Evolutionary conservation across 2,329 filamentous ascomycete genomes (phyloP), one percentile per base, ranked within the genome.

Genomic region (Colletotrichum incanum): DNA sequence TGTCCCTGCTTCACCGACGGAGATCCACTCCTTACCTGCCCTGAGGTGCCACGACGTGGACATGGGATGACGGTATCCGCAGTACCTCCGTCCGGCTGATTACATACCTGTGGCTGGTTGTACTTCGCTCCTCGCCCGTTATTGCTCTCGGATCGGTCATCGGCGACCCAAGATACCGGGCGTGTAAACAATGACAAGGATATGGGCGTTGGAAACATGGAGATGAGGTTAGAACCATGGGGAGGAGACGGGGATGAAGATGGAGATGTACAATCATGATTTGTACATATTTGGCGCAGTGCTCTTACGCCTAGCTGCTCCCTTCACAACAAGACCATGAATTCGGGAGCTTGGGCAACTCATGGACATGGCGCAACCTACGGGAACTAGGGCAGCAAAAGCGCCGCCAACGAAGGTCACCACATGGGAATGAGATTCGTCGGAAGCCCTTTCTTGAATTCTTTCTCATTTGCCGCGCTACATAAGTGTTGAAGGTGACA

Each of bases 161-260:
- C 28, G 12, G 20, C 5, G 62, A 56, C 62, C 62, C 62, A 65
- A 43, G 50, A 65, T 34, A 31, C 62, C 39, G 62, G 62, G 23
- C 34, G 34, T 18, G 28, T 16, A n/a, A 28, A 26, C 39, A 56
- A 41, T 26, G 62, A 56, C 39, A 43, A 26, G 49, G 39, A 34
- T 39, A 18, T 18, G 47, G 45, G 47, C 20, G 18, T 7, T 41
- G 61, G 49, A 64, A 52, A 37, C n/a, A 54, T 20, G 26, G 37
- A 65, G 20, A 31, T 31, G 37, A 50, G 12, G 14, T 4, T 26
- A 65, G 16, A 16, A 37, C 26, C 16, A 54, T 23, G 47, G 11
- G 28, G n/a, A 59, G 18, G 45, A n/a, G 34, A 55, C 23, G 61
- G 20, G 16, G 18, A 31, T 34, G 56, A 7, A 23, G n/a, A 18